A percentile compares a stretch with the other conserved stretches of the same genome.
These are phyloP conservation scores for Coprinopsis strossmayeri DNA, from an alignment of 768 basidiomycete species.

Conservation along the genomic window DNA sequence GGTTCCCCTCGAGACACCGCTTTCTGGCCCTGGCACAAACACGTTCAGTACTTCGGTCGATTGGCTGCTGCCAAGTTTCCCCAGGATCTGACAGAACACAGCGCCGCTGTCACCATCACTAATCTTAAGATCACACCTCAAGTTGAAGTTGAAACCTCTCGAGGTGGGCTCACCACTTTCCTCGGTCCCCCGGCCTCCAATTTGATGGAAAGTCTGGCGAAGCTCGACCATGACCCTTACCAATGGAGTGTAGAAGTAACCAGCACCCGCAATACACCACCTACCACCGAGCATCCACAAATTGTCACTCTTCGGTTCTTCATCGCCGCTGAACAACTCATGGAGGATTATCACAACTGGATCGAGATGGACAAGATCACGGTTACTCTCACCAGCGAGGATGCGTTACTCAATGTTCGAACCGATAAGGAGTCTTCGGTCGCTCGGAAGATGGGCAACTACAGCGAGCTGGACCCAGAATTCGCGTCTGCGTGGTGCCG, in stretches of 20 bases:
- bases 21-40: conserved; percentile 1
- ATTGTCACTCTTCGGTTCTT: not conserved
- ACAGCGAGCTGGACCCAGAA: not conserved
- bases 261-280: not conserved
- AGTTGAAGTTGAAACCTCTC: not conserved
- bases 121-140: not conserved
- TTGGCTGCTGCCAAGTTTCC: not conserved
- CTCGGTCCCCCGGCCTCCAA: not conserved
- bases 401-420: not conserved
- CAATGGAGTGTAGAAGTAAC: not conserved
- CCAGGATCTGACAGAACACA: not conserved
- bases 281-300: not conserved
- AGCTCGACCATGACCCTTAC: not conserved
- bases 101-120: not conserved
- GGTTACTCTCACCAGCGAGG: not conserved
- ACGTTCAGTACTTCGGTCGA: conserved; percentile 1
- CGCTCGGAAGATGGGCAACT: not conserved
- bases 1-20: not conserved
- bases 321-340: not conserved
- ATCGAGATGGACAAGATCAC: not conserved
- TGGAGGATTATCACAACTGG: conserved; percentile 1
- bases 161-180: not conserved
- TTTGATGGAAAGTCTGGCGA: not conserved
- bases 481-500: not conserved
- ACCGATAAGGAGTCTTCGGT: not conserved